Evolutionary conservation across 345 rosid species (phyloP).

Genomic region (Viola odorata): DNA sequence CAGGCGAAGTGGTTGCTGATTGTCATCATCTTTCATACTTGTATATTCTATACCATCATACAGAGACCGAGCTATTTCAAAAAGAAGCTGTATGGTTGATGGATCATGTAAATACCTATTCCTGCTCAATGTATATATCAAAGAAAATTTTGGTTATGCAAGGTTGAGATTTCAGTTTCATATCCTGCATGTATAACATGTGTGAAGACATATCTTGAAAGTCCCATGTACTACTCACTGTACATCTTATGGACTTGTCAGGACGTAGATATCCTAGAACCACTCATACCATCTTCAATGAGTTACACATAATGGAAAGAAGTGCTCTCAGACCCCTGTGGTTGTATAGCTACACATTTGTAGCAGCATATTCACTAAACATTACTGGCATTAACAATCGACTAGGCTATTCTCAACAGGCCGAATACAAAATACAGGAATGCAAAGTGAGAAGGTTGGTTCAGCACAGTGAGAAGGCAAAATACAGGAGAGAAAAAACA

Average conservation of each 20-base stretch:
- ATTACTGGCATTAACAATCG: neutral
- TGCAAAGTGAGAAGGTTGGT: too few relatives aligned
- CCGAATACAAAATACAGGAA: too few relatives aligned
- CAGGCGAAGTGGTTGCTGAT: constrained; percentile 49
- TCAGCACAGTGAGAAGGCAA: too few relatives aligned
- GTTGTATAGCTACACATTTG: neutral
- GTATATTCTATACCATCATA: constrained; percentile 53
- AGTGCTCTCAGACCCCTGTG: neutral
- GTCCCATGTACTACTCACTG: neutral
- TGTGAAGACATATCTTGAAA: neutral
- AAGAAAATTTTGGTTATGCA: too few relatives aligned
- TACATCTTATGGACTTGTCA: neutral
- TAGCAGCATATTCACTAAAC: neutral
- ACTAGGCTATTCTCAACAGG: neutral
- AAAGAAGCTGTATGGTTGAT: constrained; percentile 57
- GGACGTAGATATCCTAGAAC: neutral
- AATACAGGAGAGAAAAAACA: neutral
- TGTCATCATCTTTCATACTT: constrained; percentile 57
- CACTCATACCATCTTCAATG: neutral
- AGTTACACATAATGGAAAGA: neutral
- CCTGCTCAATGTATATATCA: constrained; percentile 39
- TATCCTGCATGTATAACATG: too few relatives aligned
- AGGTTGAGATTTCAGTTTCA: too few relatives aligned
- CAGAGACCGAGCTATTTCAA: constrained; percentile 68
- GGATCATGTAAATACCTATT: constrained; percentile 47